These are phyloP conservation scores for Diplotaxis tenuifolia DNA, from an alignment of 345 rosid species.

Conservation along the genomic window DNA sequence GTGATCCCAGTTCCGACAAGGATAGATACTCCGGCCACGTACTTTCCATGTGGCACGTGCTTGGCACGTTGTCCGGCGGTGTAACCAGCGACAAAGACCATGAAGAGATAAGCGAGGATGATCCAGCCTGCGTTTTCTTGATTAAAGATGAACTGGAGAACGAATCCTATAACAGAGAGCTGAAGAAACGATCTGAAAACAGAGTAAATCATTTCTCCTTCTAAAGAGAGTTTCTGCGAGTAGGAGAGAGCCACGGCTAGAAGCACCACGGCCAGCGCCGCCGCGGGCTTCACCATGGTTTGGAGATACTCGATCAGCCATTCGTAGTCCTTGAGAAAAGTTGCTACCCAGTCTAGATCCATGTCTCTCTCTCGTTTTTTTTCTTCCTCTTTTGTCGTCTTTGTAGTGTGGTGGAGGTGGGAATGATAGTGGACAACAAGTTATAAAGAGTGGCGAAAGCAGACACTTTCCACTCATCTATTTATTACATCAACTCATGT, in stretches of 20 bases:
- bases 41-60: slow-evolving; percentile 73
- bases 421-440: slow-evolving; percentile 7
- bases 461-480: neutral
- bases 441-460: neutral
- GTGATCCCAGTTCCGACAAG: slow-evolving; percentile 66
- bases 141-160: slow-evolving; percentile 78
- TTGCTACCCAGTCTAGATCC: slow-evolving; percentile 21
- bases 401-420: slow-evolving; percentile 12
- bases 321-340: slow-evolving; percentile 38
- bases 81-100: slow-evolving; percentile 82
- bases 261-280: slow-evolving; percentile 70
- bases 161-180: slow-evolving; percentile 82
- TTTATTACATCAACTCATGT: neutral
- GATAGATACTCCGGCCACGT: slow-evolving; percentile 71
- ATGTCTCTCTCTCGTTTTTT: neutral
- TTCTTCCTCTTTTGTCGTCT: slow-evolving; percentile 10
- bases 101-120: slow-evolving; percentile 81
- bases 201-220: slow-evolving; percentile 74
- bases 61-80: slow-evolving; percentile 86
- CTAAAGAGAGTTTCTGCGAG: slow-evolving; percentile 65
- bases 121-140: slow-evolving; percentile 62
- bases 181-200: slow-evolving; percentile 75
- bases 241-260: slow-evolving; percentile 64
- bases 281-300: slow-evolving; percentile 82
- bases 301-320: slow-evolving; percentile 58